A percentile compares a stretch with the other conserved stretches of the same genome.
Conservation (phyloP, 345 rosid genomes). For the Toxicodendron radicans region DNA sequence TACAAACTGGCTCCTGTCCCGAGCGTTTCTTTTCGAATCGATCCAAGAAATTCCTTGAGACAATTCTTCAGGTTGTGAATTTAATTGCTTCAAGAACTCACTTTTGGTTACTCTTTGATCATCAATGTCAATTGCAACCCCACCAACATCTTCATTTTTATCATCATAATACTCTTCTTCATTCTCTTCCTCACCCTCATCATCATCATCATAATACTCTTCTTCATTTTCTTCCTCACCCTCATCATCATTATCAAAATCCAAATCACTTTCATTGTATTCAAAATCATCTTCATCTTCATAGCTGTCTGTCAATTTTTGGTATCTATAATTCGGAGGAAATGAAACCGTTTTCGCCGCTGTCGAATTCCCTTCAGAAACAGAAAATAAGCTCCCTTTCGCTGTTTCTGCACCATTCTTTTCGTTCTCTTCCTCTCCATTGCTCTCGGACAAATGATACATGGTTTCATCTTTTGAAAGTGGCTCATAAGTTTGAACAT, state of each 20-base stretch:
- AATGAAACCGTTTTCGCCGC: constrained; percentile 29
- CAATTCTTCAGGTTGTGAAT: constrained; percentile 8
- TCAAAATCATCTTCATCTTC: constrained; percentile 63
- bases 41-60: constrained; percentile 13
- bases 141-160: constrained; percentile 14
- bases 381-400: constrained; percentile 15
- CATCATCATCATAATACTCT: constrained; percentile 45
- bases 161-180: constrained; percentile 26
- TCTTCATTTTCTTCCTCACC: constrained; percentile 36
- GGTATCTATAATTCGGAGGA: constrained; percentile 62
- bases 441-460: constrained; percentile 33
- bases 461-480: constrained; percentile 31
- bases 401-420: constrained; percentile 19
- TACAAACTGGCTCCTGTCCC: constrained; percentile 45
- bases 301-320: constrained; percentile 52
- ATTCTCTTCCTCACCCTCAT: constrained; percentile 31
- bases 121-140: constrained; percentile 26
- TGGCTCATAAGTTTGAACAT: constrained; percentile 78
- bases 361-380: constrained; percentile 17
- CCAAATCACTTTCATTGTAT: constrained; percentile 34
- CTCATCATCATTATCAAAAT: constrained; percentile 44
- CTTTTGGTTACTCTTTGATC: constrained; percentile 20
- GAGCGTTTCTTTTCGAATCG: constrained; percentile 30
- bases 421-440: constrained; percentile 40
- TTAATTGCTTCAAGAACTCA: constrained; percentile 10